Base-by-base conservation (phyloP, 352 stramenopile genomes). In the Globisporangium rhizosaccharum region DNA sequence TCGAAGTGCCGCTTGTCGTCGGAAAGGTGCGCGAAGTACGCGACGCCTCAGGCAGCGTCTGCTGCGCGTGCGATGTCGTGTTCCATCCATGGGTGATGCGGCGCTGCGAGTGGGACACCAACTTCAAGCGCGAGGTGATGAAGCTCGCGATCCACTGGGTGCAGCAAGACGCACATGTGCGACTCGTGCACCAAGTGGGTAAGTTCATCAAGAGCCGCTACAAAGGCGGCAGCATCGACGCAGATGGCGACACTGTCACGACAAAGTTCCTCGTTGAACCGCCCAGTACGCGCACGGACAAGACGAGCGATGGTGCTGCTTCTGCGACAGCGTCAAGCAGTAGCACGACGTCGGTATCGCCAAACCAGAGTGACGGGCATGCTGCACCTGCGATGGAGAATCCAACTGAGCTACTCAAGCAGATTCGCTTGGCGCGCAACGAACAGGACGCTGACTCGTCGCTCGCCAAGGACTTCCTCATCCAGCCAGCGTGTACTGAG, bases 141-240 rank as follows among this genome's bases (percentile, higher is more conserved):
- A 88, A 88, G 51, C 68, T 94, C 20, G 82, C 85, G 26, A 70
- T 89, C 42, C 69, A 81, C n/a, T 94, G 82, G 82, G 81, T 87
- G 20, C 79, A 90, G 56, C 66, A 88, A 11, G 85, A 94, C 49
- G 74, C 79, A 3, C 63, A 71, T 2, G 61, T 87, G 44, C 51
- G 57, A 20, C 67, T 85, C 23, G 71, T 75, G 26, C 63, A 67
- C 12, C 59, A 63, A 0, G 61, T 67, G 17, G 79, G 82, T 9
- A 94, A 91, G 54, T 86, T 90, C 57, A 94, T 92, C 70, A 94
- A 94, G 69, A 88, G 77, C 20, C 65, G 65, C 9, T 94, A 94
- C 73, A 94, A 94, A 67, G 82, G 85, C 14, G 82, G 85, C 23
- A 37, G 46, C 17, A 11, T 17, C 36, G 23, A 44, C 3, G 18